Evolutionary conservation across 768 basidiomycete genomes (phyloP).

Genomic region (Lactarius pseudohatsudake): DNA sequence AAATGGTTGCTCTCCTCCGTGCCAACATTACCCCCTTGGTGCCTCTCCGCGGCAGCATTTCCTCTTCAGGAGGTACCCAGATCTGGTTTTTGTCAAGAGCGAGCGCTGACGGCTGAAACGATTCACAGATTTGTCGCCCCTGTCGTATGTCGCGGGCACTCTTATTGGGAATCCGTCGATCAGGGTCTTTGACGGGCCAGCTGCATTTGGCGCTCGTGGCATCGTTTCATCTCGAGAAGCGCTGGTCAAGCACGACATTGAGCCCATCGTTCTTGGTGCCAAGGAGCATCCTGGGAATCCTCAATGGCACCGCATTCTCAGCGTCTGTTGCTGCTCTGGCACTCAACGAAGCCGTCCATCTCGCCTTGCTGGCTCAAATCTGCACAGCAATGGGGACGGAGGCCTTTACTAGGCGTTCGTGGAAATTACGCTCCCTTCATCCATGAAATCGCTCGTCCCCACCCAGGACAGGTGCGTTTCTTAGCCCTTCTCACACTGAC

Average conservation of each 20-base stretch:
- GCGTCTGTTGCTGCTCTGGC: slow-evolving; percentile 76
- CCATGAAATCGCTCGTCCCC: slow-evolving; percentile 70
- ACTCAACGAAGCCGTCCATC: slow-evolving; percentile 66
- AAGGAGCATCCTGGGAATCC: slow-evolving; percentile 79
- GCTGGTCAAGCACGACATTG: slow-evolving; percentile 56
- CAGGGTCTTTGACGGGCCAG: slow-evolving; percentile 60
- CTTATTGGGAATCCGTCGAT: slow-evolving; percentile 80
- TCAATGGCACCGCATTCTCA: slow-evolving; percentile 87
- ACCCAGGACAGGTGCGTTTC: slow-evolving; percentile 68
- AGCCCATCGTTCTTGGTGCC: slow-evolving; percentile 63
- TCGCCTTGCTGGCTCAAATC: slow-evolving; percentile 65
- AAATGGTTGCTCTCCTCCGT: slow-evolving; percentile 69
- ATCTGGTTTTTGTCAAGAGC: slow-evolving; percentile 15
- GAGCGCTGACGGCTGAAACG: slow-evolving; percentile 10
- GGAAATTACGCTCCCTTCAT: slow-evolving; percentile 80
- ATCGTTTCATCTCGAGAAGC: slow-evolving; percentile 58
- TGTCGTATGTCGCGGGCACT: slow-evolving; percentile 53
- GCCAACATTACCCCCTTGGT: slow-evolving; percentile 77
- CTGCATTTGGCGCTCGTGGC: slow-evolving; percentile 47
- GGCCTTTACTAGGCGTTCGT: slow-evolving; percentile 73
- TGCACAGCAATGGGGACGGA: slow-evolving; percentile 84
- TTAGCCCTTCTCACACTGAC: neutral
- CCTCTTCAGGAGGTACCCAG: slow-evolving; percentile 70
- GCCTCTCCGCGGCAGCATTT: slow-evolving; percentile 81
- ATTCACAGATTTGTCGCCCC: slow-evolving; percentile 25